Evolutionary conservation across 2,329 filamentous ascomycete species (phyloP).

Genomic region (Drechslerella dactyloides): DNA sequence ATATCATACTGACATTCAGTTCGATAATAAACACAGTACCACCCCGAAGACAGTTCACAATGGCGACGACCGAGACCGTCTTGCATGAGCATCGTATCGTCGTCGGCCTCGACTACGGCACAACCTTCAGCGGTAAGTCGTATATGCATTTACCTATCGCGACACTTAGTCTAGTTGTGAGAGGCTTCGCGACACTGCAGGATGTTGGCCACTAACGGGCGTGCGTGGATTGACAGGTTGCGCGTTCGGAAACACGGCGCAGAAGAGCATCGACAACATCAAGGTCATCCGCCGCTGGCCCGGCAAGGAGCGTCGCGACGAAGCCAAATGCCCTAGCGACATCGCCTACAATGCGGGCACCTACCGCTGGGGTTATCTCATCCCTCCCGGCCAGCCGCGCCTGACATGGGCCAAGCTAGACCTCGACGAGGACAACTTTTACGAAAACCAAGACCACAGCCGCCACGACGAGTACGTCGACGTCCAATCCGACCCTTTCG

Average conservation of each 20-base stretch:
- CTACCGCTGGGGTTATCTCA: constrained; percentile 40
- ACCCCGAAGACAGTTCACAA: constrained; percentile 6
- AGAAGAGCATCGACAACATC: constrained; percentile 47
- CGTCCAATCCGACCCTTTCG: constrained; percentile 30
- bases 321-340: constrained; percentile 48
- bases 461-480: constrained; percentile 38
- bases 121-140: constrained; percentile 45
- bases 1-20: no score
- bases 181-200: not conserved
- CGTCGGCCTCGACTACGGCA: constrained; percentile 47
- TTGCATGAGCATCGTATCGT: constrained; percentile 47
- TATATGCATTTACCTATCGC: not conserved
- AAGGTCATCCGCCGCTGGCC: constrained; percentile 45
- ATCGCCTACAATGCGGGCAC: constrained; percentile 41
- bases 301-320: constrained; percentile 39
- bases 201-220: not conserved
- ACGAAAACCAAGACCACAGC: constrained; percentile 39
- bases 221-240: no score
- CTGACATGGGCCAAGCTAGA: constrained; percentile 44
- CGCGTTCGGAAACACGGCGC: constrained; percentile 41
- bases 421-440: constrained; percentile 48
- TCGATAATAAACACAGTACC: no score
- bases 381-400: constrained; percentile 28
- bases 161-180: not conserved
- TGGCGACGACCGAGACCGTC: constrained; percentile 29